phyloP scores from a whole-genome alignment of 116 monocot genomes.

The Thalassia testudinum region DNA sequence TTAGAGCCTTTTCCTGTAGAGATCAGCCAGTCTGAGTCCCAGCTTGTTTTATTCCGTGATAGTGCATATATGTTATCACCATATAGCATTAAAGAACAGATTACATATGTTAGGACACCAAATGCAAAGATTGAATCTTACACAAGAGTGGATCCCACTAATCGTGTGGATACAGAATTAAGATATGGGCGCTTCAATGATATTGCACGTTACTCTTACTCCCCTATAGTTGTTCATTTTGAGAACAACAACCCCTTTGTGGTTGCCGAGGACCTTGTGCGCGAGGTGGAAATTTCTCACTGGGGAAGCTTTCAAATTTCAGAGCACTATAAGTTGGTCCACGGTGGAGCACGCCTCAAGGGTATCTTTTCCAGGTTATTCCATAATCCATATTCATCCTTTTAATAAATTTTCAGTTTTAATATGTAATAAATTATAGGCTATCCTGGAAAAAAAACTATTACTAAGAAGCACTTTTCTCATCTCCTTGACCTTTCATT shows the following conservation, averaged over 20 bases:
- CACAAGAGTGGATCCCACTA: constrained; percentile 51
- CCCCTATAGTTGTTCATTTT: constrained; percentile 68
- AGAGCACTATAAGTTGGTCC: constrained; percentile 58
- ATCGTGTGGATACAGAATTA: constrained; percentile 43
- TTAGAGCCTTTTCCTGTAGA: constrained; percentile 68
- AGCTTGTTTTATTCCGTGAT: constrained; percentile 63
- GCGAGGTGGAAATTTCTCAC: constrained; percentile 73
- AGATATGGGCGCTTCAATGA: constrained; percentile 59
- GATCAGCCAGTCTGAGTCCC: constrained; percentile 63
- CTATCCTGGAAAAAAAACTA: no score
- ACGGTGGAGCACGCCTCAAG: constrained; percentile 76
- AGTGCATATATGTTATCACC: constrained; percentile 68
- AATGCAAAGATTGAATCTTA: constrained; percentile 55
- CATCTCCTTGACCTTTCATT: not conserved
- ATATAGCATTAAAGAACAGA: constrained; percentile 53
- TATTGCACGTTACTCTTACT: constrained; percentile 43
- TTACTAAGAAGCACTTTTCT: no score
- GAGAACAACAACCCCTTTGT: constrained; percentile 87
- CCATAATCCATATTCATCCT: not conserved
- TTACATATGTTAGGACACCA: constrained; percentile 54
- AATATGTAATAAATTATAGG: no score
- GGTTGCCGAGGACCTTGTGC: constrained; percentile 73
- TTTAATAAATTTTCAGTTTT: not conserved
- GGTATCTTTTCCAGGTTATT: constrained; percentile 80
- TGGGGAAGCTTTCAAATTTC: constrained; percentile 73